Evolutionary conservation across 2,329 filamentous ascomycete genomes (phyloP).

Genomic region (Aspergillus transmontanensis): DNA sequence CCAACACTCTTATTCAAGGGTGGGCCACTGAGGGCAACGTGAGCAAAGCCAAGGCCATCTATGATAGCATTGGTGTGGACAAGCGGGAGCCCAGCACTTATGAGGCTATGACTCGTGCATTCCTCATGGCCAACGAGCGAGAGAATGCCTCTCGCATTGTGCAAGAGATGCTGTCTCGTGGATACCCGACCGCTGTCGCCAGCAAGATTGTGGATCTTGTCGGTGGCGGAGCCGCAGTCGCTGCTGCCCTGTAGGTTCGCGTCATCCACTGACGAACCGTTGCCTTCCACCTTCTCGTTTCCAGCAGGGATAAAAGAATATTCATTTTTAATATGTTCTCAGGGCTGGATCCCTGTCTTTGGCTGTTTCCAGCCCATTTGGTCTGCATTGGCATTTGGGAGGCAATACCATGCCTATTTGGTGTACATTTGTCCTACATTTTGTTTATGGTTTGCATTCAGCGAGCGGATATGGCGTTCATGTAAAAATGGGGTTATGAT

Average conservation of each 20-base stretch:
- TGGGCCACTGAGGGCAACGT: constrained; percentile 88
- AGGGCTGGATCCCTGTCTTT: constrained; percentile 40
- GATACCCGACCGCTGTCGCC: constrained; percentile 88
- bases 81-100: constrained; percentile 97
- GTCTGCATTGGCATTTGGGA: constrained; percentile 24
- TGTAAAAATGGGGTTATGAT: constrained; percentile 6
- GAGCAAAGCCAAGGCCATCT: constrained; percentile 74
- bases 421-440: constrained; percentile 11
- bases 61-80: constrained; percentile 72
- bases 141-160: constrained; percentile 76
- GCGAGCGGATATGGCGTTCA: constrained; percentile 26
- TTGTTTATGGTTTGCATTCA: constrained; percentile 23
- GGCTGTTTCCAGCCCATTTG: constrained; percentile 30
- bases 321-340: constrained; percentile 26
- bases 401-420: constrained; percentile 25
- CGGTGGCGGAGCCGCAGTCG: constrained; percentile 44
- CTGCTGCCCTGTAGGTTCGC: constrained; percentile 25
- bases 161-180: constrained; percentile 84
- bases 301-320: constrained; percentile 10
- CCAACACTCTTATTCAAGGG: constrained; percentile 95
- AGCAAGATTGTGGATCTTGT: constrained; percentile 93
- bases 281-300: constrained; percentile 14
- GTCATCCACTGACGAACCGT: constrained; percentile 12
- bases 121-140: constrained; percentile 79
- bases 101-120: constrained; percentile 96